Conservation (phyloP, 805 yeast genomes). For the Brettanomyces anomalus region DNA sequence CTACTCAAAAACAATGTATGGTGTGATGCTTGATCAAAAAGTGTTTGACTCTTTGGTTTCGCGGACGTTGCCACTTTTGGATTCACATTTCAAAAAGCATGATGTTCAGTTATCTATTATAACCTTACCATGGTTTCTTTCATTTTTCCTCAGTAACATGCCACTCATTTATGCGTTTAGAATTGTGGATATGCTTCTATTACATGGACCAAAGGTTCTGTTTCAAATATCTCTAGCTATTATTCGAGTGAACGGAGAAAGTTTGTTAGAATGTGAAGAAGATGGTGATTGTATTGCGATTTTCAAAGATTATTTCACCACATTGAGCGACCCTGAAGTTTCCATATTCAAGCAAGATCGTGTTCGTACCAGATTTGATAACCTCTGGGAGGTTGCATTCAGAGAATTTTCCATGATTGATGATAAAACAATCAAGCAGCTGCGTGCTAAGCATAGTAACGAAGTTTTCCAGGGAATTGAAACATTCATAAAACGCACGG, state of each 20-base stretch:
- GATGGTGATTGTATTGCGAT: constrained; percentile 88
- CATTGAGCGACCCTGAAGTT: constrained; percentile 71
- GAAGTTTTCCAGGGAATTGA: constrained; percentile 82
- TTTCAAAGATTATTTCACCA: constrained; percentile 70
- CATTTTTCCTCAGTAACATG: constrained; percentile 85
- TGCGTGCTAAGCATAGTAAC: constrained; percentile 62
- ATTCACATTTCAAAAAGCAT: constrained; percentile 67
- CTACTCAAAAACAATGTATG: constrained; percentile 95
- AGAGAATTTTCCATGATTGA: constrained; percentile 78
- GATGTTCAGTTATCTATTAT: constrained; percentile 92
- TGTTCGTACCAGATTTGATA: constrained; percentile 78
- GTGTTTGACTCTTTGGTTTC: constrained; percentile 88
- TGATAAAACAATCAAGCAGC: constrained; percentile 61
- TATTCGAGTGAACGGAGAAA: constrained; percentile 82
- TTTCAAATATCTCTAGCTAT: constrained; percentile 93
- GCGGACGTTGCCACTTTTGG: constrained; percentile 79
- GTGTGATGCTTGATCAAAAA: constrained; percentile 86
- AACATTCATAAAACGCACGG: constrained; percentile 84
- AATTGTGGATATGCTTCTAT: constrained; percentile 80
- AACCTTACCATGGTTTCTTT: constrained; percentile 92
- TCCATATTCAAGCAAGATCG: constrained; percentile 55
- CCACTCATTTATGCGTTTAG: constrained; percentile 90
- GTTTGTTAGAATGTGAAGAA: constrained; percentile 68
- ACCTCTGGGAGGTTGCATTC: constrained; percentile 82
- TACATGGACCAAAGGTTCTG: constrained; percentile 80